Conservation (phyloP, 345 rosid species). For the Iberis pinnata region DNA sequence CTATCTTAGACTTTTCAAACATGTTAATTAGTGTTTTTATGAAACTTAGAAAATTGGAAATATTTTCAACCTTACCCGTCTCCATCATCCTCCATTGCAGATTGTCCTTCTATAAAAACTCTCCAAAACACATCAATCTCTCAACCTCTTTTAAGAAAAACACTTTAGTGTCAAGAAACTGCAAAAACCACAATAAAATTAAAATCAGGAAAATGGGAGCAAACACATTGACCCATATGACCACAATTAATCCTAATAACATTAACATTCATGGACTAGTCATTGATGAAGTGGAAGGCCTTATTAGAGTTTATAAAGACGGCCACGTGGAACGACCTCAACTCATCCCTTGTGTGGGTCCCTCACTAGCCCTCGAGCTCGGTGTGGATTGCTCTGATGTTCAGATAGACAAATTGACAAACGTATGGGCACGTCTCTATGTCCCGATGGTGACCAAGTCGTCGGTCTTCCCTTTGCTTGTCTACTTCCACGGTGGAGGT, state of each 20-base stretch:
- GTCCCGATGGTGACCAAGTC: constrained; percentile 33
- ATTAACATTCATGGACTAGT: constrained; percentile 34
- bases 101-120: constrained; percentile 13
- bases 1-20: too few species aligned
- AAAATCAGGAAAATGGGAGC: constrained; percentile 22
- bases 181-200: background rate
- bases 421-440: constrained; percentile 64
- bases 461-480: constrained; percentile 39
- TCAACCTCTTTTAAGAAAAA: constrained; percentile 1
- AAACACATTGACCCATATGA: constrained; percentile 17
- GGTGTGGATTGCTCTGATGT: constrained; percentile 49
- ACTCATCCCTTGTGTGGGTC: constrained; percentile 42
- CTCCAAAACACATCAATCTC: constrained; percentile 17
- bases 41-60: background rate
- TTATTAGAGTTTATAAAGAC: constrained; percentile 56
- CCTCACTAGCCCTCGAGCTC: constrained; percentile 35
- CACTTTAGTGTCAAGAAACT: constrained; percentile 16
- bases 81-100: constrained; percentile 11
- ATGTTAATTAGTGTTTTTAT: background rate
- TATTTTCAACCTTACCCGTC: constrained; percentile 17
- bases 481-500: constrained; percentile 70
- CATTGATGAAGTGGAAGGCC: constrained; percentile 51
- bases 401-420: constrained; percentile 39
- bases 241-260: constrained; percentile 22
- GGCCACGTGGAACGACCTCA: constrained; percentile 57